phyloP scores from a whole-genome alignment of 305 asterid genomes.

The Lippia alba region DNA sequence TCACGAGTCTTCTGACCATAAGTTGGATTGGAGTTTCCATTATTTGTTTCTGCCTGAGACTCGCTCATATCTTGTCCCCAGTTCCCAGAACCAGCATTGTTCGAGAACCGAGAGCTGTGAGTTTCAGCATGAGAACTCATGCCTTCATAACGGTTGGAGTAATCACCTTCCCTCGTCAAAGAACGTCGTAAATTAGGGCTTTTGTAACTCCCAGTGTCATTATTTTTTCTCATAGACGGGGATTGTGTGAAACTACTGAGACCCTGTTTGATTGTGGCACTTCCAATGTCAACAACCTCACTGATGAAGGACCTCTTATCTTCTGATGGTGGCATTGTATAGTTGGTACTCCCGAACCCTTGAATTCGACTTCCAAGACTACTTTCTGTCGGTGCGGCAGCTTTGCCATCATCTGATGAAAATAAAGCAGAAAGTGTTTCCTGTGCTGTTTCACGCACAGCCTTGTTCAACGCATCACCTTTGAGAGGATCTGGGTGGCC shows the following conservation, averaged over 20 bases:
- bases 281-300: conserved; percentile 94
- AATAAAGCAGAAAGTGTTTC: conserved; percentile 88
- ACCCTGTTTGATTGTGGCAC: conserved; percentile 92
- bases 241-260: conserved; percentile 77
- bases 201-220: conserved; percentile 77
- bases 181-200: conserved; percentile 90
- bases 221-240: conserved; percentile 67
- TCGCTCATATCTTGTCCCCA: conserved; percentile 71
- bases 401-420: conserved; percentile 77
- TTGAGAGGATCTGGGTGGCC: conserved; percentile 94
- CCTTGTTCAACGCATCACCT: conserved; percentile 93
- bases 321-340: conserved; percentile 74
- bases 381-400: conserved; percentile 64
- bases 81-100: conserved; percentile 66
- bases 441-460: conserved; percentile 97
- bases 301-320: conserved; percentile 88
- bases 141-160: conserved; percentile 67
- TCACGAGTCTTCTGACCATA: conserved; percentile 76
- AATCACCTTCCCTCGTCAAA: conserved; percentile 70
- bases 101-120: conserved; percentile 57
- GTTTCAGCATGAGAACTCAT: conserved; percentile 49
- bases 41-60: conserved; percentile 58
- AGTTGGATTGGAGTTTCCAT: conserved; percentile 49
- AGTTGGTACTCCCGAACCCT: conserved; percentile 89
- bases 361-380: conserved; percentile 87